Evolutionary conservation across 345 rosid genomes (phyloP), one percentile per base, ranked within the genome.

Genomic region (Ceriops tagal): DNA sequence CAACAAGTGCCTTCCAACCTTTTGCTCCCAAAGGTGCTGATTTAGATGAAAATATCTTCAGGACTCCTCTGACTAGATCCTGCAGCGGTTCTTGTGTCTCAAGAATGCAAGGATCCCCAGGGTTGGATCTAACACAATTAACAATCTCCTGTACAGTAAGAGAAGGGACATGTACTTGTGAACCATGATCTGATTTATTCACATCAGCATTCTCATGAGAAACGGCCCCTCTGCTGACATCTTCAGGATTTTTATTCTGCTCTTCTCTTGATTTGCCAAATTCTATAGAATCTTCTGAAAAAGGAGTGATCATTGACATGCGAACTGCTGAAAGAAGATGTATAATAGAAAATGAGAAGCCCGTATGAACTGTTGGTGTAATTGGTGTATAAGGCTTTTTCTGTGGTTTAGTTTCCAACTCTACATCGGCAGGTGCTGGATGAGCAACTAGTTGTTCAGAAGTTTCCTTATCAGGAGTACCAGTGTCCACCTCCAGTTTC

Each of bases 301-400:
- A 84, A 32, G 78, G 80, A 73, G 84, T 80, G 78, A 84, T 79
- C 96, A 95, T 86, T 35, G 96, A 92, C 86, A 85, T 62, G 59
- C 98, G 96, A 73, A 96, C 97, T 24, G 99, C 96, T 35, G 99
- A 82, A 66, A 96, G 97, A 77, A 96, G 98, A 82, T 96, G 99
- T 56, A 96, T 74, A 58, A 96, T 83, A 55, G 99, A 92, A 85
- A 96, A 96, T 27, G 98, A 92, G 82, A 96, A 92, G 67, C 96
- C 92, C 47, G 93, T 80, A 73, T 89, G 98, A 77, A 90, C 96
- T 39, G 99, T 90, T 2, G 99, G 99, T 27, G 90, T 90, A 68
- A 96, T 92, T 79, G 90, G 86, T 51, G 85, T 83, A 81, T 85
- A 92, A 6, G 93, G 86, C 75, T 92, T 96, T 81, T 90, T 96